Evolutionary conservation across 176 grass and related monocot species (phyloP).

Genomic region (Oryza rufipogon): DNA sequence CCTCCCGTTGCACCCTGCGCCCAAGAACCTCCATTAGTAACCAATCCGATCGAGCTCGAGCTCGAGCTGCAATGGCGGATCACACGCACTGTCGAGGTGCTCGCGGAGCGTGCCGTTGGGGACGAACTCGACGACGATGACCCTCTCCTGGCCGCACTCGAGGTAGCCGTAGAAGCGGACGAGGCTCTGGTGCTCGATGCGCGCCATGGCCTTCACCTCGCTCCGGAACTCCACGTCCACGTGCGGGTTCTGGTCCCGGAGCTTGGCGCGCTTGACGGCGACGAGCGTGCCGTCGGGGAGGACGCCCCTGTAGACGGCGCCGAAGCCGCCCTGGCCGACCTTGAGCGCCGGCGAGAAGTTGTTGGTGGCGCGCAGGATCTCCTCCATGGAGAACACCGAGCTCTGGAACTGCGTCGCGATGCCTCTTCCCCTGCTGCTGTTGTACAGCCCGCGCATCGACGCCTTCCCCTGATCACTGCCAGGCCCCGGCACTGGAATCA

Average conservation of each 20-base stretch:
- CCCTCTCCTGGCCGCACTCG: slow-evolving; percentile 73
- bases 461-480: slow-evolving; percentile 23
- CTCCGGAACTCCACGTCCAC: slow-evolving; percentile 79
- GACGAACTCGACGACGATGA: slow-evolving; percentile 81
- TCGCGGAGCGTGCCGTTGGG: slow-evolving; percentile 87
- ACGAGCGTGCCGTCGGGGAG: slow-evolving; percentile 77
- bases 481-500: not conserved
- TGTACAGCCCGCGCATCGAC: slow-evolving; percentile 38
- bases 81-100: slow-evolving; percentile 71
- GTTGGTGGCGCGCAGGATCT: slow-evolving; percentile 72
- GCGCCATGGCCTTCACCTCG: slow-evolving; percentile 77
- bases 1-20: slow-evolving; percentile 54
- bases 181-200: slow-evolving; percentile 78
- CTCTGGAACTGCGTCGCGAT: slow-evolving; percentile 28
- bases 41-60: not conserved
- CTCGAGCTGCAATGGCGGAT: too few species aligned
- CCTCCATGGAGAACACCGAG: slow-evolving; percentile 67
- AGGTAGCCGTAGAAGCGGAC: slow-evolving; percentile 82
- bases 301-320: slow-evolving; percentile 67
- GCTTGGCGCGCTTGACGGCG: slow-evolving; percentile 89
- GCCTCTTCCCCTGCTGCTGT: not conserved
- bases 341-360: slow-evolving; percentile 79
- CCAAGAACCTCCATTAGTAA: not conserved
- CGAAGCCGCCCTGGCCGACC: slow-evolving; percentile 91
- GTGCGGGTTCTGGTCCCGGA: slow-evolving; percentile 57